phyloP scores from a whole-genome alignment of 805 yeast species.

The Starmerella apicola region DNA sequence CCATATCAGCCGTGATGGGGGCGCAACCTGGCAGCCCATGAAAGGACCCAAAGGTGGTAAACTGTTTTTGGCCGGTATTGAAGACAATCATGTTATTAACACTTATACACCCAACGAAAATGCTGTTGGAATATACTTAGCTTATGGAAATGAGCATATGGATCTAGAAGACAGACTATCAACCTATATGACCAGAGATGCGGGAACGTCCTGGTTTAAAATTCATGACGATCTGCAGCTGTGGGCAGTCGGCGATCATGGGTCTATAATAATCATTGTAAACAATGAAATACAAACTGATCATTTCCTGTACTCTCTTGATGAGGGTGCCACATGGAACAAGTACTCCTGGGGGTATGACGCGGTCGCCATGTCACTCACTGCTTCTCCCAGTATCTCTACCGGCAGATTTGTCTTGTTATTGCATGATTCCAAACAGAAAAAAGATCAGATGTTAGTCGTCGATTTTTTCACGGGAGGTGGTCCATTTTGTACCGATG shows the following conservation, averaged over 20 bases:
- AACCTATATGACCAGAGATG: conserved; percentile 77
- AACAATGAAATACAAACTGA: conserved; percentile 48
- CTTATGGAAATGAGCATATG: conserved; percentile 70
- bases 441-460: conserved; percentile 36
- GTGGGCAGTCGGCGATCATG: conserved; percentile 97
- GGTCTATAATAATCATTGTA: conserved; percentile 69
- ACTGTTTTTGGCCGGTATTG: conserved; percentile 76
- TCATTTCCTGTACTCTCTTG: conserved; percentile 50
- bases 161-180: conserved; percentile 40
- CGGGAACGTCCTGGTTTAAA: conserved; percentile 81
- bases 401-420: conserved; percentile 64
- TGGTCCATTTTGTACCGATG: conserved; percentile 47
- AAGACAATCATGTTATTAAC: conserved; percentile 71
- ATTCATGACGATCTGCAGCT: conserved; percentile 57
- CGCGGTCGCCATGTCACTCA: conserved; percentile 56
- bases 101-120: conserved; percentile 81
- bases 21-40: conserved; percentile 86
- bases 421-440: conserved; percentile 35
- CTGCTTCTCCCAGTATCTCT: conserved; percentile 84
- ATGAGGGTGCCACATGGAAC: conserved; percentile 70
- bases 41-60: conserved; percentile 34
- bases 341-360: not conserved
- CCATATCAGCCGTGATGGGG: conserved; percentile 76
- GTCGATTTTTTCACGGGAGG: conserved; percentile 47
- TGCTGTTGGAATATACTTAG: conserved; percentile 79